phyloP scores from a whole-genome alignment of 805 yeast genomes.

The Metschnikowia corniflorae region DNA sequence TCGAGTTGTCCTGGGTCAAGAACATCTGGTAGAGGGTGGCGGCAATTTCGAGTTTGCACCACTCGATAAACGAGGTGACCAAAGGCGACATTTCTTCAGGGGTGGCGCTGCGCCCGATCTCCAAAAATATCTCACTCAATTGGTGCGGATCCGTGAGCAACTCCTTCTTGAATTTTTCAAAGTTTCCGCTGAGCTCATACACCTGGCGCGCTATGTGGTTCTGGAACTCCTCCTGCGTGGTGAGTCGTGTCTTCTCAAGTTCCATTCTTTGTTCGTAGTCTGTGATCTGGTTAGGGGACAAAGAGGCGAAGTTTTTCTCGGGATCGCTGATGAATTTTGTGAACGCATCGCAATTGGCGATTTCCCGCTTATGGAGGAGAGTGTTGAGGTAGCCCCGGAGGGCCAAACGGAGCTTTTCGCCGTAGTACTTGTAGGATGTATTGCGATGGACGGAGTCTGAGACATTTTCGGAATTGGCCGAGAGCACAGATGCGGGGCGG shows the following conservation, averaged over 20 bases:
- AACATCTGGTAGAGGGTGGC: conserved; percentile 79
- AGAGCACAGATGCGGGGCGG: neutral
- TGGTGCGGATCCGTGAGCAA: conserved; percentile 52
- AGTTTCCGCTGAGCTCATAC: conserved; percentile 48
- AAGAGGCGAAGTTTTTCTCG: conserved; percentile 25
- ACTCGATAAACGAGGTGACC: conserved; percentile 66
- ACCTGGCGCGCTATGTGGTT: conserved; percentile 61
- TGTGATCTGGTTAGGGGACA: conserved; percentile 40
- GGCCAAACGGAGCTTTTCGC: conserved; percentile 76
- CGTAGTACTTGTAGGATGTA: conserved; percentile 36
- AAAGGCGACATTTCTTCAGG: conserved; percentile 63
- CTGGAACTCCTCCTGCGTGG: conserved; percentile 70
- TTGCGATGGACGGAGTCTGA: neutral
- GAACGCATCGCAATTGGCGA: conserved; percentile 51
- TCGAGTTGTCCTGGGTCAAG: conserved; percentile 76
- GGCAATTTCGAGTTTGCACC: conserved; percentile 81
- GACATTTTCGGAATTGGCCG: neutral
- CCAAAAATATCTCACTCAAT: conserved; percentile 57
- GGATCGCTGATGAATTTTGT: conserved; percentile 11
- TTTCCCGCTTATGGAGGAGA: conserved; percentile 51
- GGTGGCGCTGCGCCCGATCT: conserved; percentile 52
- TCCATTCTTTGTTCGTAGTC: conserved; percentile 60
- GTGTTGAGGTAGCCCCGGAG: conserved; percentile 67
- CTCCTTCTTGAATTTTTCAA: conserved; percentile 56
- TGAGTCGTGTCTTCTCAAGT: conserved; percentile 55